phyloP scores from a whole-genome alignment of 148 eudicot species.

The Drosera capensis region DNA sequence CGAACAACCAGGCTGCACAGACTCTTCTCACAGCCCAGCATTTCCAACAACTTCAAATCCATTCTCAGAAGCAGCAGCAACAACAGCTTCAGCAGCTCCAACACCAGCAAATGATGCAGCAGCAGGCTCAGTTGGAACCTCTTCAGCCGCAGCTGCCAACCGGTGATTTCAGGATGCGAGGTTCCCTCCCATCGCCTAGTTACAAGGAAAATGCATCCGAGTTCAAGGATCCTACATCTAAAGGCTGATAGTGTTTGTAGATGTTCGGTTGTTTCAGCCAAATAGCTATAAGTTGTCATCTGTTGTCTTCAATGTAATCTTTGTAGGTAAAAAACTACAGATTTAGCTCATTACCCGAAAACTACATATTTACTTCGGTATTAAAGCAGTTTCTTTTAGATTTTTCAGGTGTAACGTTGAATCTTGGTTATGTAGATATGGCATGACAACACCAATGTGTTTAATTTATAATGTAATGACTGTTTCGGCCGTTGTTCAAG shows the following conservation, averaged over 20 bases:
- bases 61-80: conserved; percentile 68
- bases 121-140: conserved; percentile 25
- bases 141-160: conserved; percentile 12
- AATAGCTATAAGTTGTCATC: not conserved
- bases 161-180: conserved; percentile 26
- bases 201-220: conserved; percentile 20
- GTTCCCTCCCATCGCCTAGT: conserved; percentile 11
- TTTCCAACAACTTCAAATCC: conserved; percentile 76
- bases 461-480: too few species aligned
- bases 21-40: conserved; percentile 66
- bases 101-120: conserved; percentile 24
- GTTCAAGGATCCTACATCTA: conserved; percentile 8
- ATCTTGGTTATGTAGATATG: not conserved
- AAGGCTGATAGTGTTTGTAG: conserved; percentile 9
- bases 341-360: too few species aligned
- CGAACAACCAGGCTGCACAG: conserved; percentile 46
- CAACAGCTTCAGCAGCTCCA: conserved; percentile 27
- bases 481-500: too few species aligned
- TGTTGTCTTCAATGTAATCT: not conserved
- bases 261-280: not conserved
- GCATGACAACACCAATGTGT: not conserved
- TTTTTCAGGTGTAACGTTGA: not conserved
- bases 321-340: not conserved
- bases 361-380: not conserved
- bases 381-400: not conserved